Percentiles rank a stretch among this genome's conserved stretches.
Conservation (phyloP, 345 rosid genomes). For the Bretschneidera sinensis region DNA sequence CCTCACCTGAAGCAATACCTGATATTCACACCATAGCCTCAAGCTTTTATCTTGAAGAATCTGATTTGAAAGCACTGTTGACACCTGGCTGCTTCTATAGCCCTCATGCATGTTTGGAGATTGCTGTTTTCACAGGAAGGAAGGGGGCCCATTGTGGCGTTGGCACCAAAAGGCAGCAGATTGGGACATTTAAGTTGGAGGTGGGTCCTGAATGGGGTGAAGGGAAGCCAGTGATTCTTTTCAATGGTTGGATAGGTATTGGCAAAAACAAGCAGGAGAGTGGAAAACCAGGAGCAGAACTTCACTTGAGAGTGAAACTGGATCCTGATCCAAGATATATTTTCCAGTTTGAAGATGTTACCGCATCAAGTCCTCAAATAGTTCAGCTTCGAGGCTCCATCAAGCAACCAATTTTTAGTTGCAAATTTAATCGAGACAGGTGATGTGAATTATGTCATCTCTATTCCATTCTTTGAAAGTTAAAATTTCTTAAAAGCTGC, state of each 20-base stretch:
- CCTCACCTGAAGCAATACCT: slow-evolving; percentile 68
- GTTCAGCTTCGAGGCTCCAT: slow-evolving; percentile 91
- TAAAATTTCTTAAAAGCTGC: not conserved
- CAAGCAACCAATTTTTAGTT: slow-evolving; percentile 92
- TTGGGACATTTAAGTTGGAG: slow-evolving; percentile 73
- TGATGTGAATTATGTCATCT: slow-evolving; percentile 26
- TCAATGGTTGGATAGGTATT: slow-evolving; percentile 84
- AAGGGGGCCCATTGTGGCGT: slow-evolving; percentile 73
- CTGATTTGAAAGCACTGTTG: slow-evolving; percentile 70
- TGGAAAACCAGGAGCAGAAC: slow-evolving; percentile 64
- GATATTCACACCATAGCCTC: slow-evolving; percentile 71
- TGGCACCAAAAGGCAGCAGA: slow-evolving; percentile 70
- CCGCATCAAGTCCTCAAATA: slow-evolving; percentile 81
- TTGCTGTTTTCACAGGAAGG: slow-evolving; percentile 58
- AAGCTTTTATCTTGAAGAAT: slow-evolving; percentile 88
- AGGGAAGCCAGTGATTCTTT: slow-evolving; percentile 68
- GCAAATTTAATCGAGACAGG: slow-evolving; percentile 94
- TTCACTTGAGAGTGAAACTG: slow-evolving; percentile 79
- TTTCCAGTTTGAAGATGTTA: slow-evolving; percentile 88
- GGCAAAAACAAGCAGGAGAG: slow-evolving; percentile 73
- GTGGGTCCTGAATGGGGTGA: slow-evolving; percentile 91
- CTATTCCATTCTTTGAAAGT: not conserved
- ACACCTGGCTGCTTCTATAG: slow-evolving; percentile 78
- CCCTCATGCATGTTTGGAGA: slow-evolving; percentile 63
- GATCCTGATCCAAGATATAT: slow-evolving; percentile 96